Evolutionary conservation across 257 asterid genomes (phyloP).

Genomic region (Schizonepeta tenuifolia): DNA sequence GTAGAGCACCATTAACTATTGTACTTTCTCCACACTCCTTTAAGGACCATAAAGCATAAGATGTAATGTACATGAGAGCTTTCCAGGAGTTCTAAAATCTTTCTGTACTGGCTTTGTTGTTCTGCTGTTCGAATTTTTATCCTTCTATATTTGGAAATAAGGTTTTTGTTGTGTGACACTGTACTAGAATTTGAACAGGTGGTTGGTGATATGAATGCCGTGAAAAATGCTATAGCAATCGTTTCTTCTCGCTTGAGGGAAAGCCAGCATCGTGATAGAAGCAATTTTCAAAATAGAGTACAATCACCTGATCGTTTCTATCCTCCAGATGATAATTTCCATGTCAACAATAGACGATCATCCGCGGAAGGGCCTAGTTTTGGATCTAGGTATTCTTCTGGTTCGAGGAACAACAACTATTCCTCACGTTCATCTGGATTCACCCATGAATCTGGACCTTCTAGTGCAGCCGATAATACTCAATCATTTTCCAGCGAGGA

Average conservation of each 20-base stretch:
- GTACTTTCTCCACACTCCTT: neutral
- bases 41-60: neutral
- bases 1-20: neutral
- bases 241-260: slow-evolving; percentile 88
- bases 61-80: slow-evolving; percentile 2
- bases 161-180: slow-evolving; percentile 13
- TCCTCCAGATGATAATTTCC: slow-evolving; percentile 67
- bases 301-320: slow-evolving; percentile 68
- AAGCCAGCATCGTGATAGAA: slow-evolving; percentile 92
- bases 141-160: neutral
- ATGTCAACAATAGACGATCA: slow-evolving; percentile 48
- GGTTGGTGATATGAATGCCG: slow-evolving; percentile 80
- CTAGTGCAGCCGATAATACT: slow-evolving; percentile 49
- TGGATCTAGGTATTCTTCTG: slow-evolving; percentile 63
- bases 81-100: slow-evolving; percentile 5
- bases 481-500: slow-evolving; percentile 61
- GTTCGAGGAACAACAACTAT: slow-evolving; percentile 56
- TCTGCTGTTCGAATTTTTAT: slow-evolving; percentile 14
- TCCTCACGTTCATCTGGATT: slow-evolving; percentile 67
- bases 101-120: slow-evolving; percentile 6
- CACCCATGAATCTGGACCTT: slow-evolving; percentile 55
- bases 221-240: slow-evolving; percentile 70
- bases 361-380: slow-evolving; percentile 63
- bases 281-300: slow-evolving; percentile 56
- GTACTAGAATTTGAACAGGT: slow-evolving; percentile 50